Percentiles rank a stretch among this genome's conserved stretches.
Conservation (phyloP, 441 rosid species). For the Kokia cookei region DNA sequence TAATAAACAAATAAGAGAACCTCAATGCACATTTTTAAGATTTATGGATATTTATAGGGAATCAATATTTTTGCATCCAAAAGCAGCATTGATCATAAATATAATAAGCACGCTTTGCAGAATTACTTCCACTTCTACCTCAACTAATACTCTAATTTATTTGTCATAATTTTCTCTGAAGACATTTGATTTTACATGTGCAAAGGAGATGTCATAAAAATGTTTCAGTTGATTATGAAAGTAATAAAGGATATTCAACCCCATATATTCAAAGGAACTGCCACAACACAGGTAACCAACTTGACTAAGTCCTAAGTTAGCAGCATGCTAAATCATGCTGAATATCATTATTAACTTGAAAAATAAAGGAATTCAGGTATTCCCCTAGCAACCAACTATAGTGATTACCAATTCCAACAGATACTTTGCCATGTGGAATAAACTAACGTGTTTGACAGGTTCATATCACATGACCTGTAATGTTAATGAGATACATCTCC, state of each 20-base stretch:
- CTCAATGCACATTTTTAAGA: background rate
- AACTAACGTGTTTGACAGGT: background rate
- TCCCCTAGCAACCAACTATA: background rate
- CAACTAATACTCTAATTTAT: background rate
- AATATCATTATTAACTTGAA: background rate
- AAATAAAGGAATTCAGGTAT: background rate
- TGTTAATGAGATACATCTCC: background rate
- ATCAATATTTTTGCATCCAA: background rate
- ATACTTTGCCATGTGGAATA: background rate
- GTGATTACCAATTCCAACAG: background rate
- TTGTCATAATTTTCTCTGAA: background rate
- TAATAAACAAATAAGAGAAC: conserved; percentile 18
- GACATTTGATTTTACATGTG: background rate
- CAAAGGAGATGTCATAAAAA: background rate
- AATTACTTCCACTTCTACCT: background rate
- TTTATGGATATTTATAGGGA: conserved; percentile 2
- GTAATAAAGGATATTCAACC: background rate
- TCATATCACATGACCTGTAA: background rate
- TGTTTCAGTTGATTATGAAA: background rate
- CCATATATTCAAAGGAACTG: background rate
- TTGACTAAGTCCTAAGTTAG: background rate
- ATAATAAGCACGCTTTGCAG: background rate
- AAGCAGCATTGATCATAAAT: conserved; percentile 1
- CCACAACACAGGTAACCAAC: background rate
- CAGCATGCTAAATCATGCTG: background rate